A percentile compares a stretch with the other conserved stretches of the same genome.
These are phyloP conservation scores for Stagonosporopsis rhizophila DNA, from an alignment of 2,329 filamentous ascomycete genomes.

Conservation along the genomic window DNA sequence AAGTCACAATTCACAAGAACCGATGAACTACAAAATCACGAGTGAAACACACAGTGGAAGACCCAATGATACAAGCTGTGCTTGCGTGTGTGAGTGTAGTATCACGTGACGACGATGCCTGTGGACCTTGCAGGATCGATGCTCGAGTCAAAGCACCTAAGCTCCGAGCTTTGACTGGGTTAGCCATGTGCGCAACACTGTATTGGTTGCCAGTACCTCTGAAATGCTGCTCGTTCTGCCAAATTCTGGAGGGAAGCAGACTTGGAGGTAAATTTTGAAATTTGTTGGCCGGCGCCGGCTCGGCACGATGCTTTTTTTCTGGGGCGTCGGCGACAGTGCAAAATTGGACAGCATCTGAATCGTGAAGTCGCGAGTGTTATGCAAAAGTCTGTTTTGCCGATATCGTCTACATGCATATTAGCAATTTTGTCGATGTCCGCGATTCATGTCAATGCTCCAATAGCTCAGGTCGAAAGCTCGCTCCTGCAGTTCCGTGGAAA, in stretches of 20 bases:
- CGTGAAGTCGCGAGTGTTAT: conserved; percentile 8
- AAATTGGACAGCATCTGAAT: conserved; percentile 13
- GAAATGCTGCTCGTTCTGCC: conserved; percentile 3
- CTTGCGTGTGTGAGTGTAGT: conserved; percentile 5
- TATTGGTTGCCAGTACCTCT: conserved; percentile 15
- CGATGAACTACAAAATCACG: conserved; percentile 1
- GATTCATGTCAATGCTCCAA: background rate
- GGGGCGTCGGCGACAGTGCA: conserved; percentile 14
- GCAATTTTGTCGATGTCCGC: background rate
- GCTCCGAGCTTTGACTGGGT: conserved; percentile 9
- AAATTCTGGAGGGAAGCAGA: conserved; percentile 10
- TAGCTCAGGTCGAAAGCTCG: background rate
- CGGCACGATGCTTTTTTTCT: conserved; percentile 19
- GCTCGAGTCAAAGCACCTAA: conserved; percentile 1
- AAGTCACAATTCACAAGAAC: background rate
- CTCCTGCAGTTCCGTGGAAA: background rate
- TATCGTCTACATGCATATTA: conserved; percentile 13
- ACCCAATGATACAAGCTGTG: conserved; percentile 6
- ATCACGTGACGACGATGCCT: conserved; percentile 16
- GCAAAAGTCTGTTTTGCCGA: conserved; percentile 14
- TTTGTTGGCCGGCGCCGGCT: conserved; percentile 19
- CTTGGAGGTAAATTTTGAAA: conserved; percentile 5
- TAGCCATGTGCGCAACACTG: conserved; percentile 15
- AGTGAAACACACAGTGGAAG: conserved; percentile 12
- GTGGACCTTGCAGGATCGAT: background rate